Base-by-base conservation (phyloP, 208 protist species). In the Sergeia podlipaevii region DNA sequence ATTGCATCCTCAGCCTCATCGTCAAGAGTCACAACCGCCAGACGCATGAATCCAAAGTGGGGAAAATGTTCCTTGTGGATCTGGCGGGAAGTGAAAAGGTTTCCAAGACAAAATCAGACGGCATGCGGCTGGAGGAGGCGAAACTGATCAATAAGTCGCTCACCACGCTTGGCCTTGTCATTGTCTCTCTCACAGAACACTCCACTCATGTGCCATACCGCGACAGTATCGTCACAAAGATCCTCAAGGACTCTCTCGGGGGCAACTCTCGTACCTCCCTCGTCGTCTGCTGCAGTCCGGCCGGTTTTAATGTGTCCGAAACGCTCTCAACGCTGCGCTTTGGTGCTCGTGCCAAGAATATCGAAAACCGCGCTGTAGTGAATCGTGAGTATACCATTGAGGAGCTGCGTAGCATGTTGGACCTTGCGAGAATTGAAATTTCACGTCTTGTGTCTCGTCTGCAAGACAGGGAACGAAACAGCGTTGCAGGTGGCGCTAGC, bases 131-230 rank as follows among this genome's bases (percentile, higher is more conserved):
- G 28, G 91, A 96, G 71, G 91, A 97, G 74, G 91, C 91, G 34
- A 97, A 94, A 57, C 73, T 89, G 13, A 97, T 97, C 55, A 97
- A 97, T 65, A 83, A 86, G 36, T 96, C 89, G 2, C 79, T 97
- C 29, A 81, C 87, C 5, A 81, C 82, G 0, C 78, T 97, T 3
- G 84, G 91, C 32, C 65, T 86, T 45, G 86, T 94, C 21, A 97
- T 97, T 54, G 75, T 77, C 27, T 76, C 63, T 17, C 66, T 97
- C 3, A 81, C 80, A n/a, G 86, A 95, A 24, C 51, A 66, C 21
- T 65, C 43, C 37, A 32, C 70, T 1, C 77, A 95, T 65, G 70
- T 92, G 26, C 91, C 91, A 33, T 96, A 94, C 51, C 79, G 91
- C 18, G 80, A 96, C 51, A 93, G 84, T 46, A 88, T 93, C 34